Percentiles rank a stretch among this genome's conserved stretches.
phyloP scores from a whole-genome alignment of 495 filamentous ascomycete species.

The Tuber calosporum region DNA sequence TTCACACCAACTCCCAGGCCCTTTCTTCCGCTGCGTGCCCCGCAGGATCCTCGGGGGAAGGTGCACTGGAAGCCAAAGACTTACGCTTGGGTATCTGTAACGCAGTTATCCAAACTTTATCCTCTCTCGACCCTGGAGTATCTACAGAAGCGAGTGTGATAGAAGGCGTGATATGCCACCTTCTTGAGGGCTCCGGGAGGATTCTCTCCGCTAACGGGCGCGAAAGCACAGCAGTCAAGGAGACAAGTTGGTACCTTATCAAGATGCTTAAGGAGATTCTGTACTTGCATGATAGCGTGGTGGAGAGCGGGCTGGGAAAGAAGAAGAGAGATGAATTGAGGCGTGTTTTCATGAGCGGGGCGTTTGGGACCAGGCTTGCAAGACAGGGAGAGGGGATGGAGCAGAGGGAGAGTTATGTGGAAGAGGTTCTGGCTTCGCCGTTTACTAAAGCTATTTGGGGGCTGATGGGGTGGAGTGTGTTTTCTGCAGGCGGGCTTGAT shows the following conservation, averaged over 20 bases:
- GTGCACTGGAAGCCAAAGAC: constrained; percentile 4
- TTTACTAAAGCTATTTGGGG: background rate
- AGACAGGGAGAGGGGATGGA: background rate
- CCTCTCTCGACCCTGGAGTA: background rate
- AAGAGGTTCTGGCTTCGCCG: background rate
- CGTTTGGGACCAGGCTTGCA: constrained; percentile 9
- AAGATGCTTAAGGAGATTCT: constrained; percentile 25
- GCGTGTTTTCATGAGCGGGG: constrained; percentile 10
- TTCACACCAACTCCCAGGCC: constrained; percentile 15
- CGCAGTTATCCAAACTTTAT: constrained; percentile 19
- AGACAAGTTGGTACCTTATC: constrained; percentile 36
- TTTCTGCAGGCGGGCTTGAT: background rate
- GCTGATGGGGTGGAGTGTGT: background rate
- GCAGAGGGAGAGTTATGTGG: background rate
- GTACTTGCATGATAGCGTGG: background rate
- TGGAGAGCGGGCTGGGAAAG: constrained; percentile 8
- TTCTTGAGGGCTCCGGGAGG: constrained; percentile 15
- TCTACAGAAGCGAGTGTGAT: constrained; percentile 26
- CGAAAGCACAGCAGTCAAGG: constrained; percentile 8
- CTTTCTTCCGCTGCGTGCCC: constrained; percentile 14
- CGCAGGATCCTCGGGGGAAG: background rate
- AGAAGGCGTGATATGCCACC: constrained; percentile 19
- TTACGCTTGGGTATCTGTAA: constrained; percentile 26
- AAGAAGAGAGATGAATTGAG: constrained; percentile 21
- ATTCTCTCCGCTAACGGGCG: constrained; percentile 11